phyloP scores from a whole-genome alignment of 108 stramenopile genomes.

The Stephanodiscus minutulus region DNA sequence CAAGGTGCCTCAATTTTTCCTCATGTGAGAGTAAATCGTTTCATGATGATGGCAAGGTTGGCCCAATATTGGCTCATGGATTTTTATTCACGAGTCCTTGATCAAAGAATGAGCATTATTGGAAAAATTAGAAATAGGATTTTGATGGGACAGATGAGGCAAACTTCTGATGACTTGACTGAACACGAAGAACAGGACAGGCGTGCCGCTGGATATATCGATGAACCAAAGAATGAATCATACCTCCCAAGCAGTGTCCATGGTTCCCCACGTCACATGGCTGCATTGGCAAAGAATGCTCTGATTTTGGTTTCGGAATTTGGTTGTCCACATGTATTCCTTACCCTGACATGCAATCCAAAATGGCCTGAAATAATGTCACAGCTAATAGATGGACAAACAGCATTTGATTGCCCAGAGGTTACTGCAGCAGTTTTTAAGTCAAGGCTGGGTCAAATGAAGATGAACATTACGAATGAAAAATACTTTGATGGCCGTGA shows the following conservation, averaged over 20 bases:
- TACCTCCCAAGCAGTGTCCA: background rate
- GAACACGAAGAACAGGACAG: background rate
- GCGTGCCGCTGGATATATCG: background rate
- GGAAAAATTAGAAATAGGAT: background rate
- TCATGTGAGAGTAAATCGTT: too few relatives aligned
- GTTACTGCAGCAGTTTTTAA: background rate
- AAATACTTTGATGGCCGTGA: background rate
- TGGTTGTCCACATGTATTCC: background rate
- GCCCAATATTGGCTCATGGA: too few relatives aligned
- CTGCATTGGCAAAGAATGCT: background rate
- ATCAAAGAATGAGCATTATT: background rate
- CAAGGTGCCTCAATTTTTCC: too few relatives aligned
- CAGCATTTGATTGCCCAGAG: background rate
- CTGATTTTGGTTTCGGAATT: background rate
- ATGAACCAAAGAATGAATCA: background rate
- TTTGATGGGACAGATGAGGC: background rate
- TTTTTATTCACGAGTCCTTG: background rate
- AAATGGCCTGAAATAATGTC: slow-evolving; percentile 1
- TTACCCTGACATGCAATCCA: background rate
- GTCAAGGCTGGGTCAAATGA: background rate
- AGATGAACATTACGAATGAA: background rate
- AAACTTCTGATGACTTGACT: background rate
- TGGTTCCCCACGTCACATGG: slow-evolving; percentile 2
- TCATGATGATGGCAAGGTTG: too few relatives aligned
- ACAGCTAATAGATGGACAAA: background rate